Percentiles rank a stretch among this genome's conserved stretches.
These are phyloP conservation scores for Gossypium thurberi DNA, from an alignment of 345 rosid genomes.

Conservation along the genomic window DNA sequence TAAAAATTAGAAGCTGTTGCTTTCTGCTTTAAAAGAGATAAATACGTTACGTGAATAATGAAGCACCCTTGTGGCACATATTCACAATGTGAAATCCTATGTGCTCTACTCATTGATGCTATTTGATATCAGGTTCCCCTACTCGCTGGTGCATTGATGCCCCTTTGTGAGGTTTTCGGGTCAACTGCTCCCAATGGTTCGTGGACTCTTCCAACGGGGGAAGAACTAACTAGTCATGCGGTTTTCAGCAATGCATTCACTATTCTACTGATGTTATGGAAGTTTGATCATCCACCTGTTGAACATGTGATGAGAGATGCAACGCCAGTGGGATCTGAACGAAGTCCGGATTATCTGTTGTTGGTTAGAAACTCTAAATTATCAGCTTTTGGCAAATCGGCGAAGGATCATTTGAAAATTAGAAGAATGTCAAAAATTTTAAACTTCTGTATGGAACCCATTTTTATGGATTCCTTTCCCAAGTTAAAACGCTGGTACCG, in stretches of 20 bases:
- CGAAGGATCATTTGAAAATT: slow-evolving; percentile 44
- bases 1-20: not conserved
- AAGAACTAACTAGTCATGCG: slow-evolving; percentile 61
- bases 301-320: slow-evolving; percentile 73
- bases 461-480: slow-evolving; percentile 85
- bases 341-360: slow-evolving; percentile 73
- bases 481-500: slow-evolving; percentile 71
- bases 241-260: slow-evolving; percentile 89
- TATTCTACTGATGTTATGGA: slow-evolving; percentile 83
- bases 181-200: slow-evolving; percentile 50
- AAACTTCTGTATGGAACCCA: slow-evolving; percentile 38
- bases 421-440: slow-evolving; percentile 48
- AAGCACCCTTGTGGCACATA: not conserved
- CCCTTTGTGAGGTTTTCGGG: slow-evolving; percentile 92
- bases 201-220: slow-evolving; percentile 72
- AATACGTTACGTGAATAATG: not conserved
- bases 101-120: not conserved
- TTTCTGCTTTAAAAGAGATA: not conserved
- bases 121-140: slow-evolving; percentile 48
- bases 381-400: slow-evolving; percentile 52
- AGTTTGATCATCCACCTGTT: slow-evolving; percentile 72
- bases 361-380: slow-evolving; percentile 72
- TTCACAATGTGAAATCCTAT: not conserved
- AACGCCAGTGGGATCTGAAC: slow-evolving; percentile 53
- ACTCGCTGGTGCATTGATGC: slow-evolving; percentile 83